Conservation (phyloP, 305 asterid species). For the Fraxinus velutina region DNA sequence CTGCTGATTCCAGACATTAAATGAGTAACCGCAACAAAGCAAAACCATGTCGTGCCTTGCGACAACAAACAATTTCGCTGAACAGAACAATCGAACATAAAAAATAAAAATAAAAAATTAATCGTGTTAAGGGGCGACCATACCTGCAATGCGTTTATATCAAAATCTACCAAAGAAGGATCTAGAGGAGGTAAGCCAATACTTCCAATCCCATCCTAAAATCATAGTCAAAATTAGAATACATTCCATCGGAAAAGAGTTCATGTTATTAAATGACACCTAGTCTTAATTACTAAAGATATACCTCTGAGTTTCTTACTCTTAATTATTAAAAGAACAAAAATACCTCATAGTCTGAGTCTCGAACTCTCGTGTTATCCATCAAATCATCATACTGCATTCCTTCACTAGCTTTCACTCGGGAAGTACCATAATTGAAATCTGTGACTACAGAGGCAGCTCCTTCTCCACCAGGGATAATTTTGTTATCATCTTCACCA, state of each 20-base stretch:
- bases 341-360: constrained; percentile 58
- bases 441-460: constrained; percentile 31
- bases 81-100: background rate
- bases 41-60: background rate
- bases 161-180: constrained; percentile 49
- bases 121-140: background rate
- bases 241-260: constrained; percentile 12
- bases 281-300: background rate
- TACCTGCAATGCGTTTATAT: constrained; percentile 69
- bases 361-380: constrained; percentile 46
- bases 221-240: constrained; percentile 21
- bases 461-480: constrained; percentile 33
- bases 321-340: constrained; percentile 12
- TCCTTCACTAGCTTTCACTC: constrained; percentile 36
- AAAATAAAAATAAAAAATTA: background rate
- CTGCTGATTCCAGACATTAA: background rate
- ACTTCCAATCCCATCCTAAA: constrained; percentile 46
- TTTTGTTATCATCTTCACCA: constrained; percentile 34
- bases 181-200: constrained; percentile 54
- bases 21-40: background rate
- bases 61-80: background rate
- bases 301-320: background rate
- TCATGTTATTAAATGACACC: background rate
- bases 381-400: constrained; percentile 43
- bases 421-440: constrained; percentile 36